These are phyloP conservation scores for Tephrocybe sp. DNA, from an alignment of 768 basidiomycete genomes.

Conservation along the genomic window DNA sequence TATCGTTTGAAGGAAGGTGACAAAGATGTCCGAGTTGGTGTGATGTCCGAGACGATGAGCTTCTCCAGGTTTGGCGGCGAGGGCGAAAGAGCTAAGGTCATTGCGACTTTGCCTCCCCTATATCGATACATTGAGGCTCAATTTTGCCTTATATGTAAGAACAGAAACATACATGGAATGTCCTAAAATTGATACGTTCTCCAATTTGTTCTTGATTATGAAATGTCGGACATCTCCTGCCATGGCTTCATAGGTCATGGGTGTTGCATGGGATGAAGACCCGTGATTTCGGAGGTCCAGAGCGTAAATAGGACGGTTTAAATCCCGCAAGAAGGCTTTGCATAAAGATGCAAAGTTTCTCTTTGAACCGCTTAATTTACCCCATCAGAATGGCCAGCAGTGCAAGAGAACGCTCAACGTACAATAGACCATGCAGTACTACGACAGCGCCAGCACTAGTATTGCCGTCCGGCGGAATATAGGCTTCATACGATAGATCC, in stretches of 20 bases:
- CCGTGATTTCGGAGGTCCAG: conserved; percentile 86
- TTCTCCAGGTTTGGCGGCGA: conserved; percentile 27
- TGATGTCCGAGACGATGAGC: conserved; percentile 79
- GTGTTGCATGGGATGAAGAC: conserved; percentile 62
- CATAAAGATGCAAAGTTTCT: conserved; percentile 81
- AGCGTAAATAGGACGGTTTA: conserved; percentile 65
- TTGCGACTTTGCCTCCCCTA: conserved; percentile 85
- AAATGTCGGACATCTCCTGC: conserved; percentile 74
- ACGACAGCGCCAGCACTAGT: conserved; percentile 39
- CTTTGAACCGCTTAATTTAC: conserved; percentile 62
- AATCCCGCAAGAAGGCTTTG: conserved; percentile 59
- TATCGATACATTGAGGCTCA: neutral
- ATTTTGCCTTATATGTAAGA: neutral
- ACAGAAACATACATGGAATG: conserved; percentile 72
- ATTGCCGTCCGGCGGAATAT: conserved; percentile 20
- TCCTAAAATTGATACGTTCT: conserved; percentile 69
- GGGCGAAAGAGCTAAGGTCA: conserved; percentile 55
- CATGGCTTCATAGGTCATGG: conserved; percentile 74
- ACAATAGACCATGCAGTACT: conserved; percentile 62
- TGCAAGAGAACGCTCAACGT: conserved; percentile 15
- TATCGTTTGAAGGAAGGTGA: conserved; percentile 64
- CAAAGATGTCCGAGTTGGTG: conserved; percentile 52
- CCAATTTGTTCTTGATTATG: conserved; percentile 44
- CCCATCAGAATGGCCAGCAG: neutral
- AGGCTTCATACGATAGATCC: conserved; percentile 17